Evolutionary conservation across 257 asterid genomes (phyloP), one percentile per base, ranked within the genome.

Genomic region (Asclepias syriaca): DNA sequence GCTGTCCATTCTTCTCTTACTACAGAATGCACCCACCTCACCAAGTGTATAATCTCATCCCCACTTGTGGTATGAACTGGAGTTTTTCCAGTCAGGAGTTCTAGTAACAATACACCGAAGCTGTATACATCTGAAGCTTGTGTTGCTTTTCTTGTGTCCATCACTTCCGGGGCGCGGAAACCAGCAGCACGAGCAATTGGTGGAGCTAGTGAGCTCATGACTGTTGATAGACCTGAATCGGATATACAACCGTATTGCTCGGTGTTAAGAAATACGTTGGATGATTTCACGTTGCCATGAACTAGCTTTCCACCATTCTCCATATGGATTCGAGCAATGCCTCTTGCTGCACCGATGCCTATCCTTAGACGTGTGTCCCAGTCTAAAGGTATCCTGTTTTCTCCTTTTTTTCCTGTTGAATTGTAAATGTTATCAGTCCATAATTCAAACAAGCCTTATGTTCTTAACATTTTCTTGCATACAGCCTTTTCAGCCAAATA

Each of bases 1-100:
- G 89, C 97, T 0, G 96, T 89, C 97, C 97, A 91, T 82, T 91
- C 97, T 77, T 91, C 97, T 16, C 97, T 74, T 14, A 91, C 97
- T 0, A 91, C 96, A 1, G 96, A 91, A 72, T 91, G 96, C 71
- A 91, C 96, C 97, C 97, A 91, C 50, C 95, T 75, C 7, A 91
- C 97, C 72, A 91, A 75, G 71, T 86, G 86, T 67, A 91, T 71
- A 66, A 89, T 75, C 80, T 89, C 97, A 37, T 87, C 91, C 7
- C 94, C 89, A 0, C 82, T 77, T 0, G 86, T 83, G 6, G 91
- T 82, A 16, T 89, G 94, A 71, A 91, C 81, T 1, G 97, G 94
- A 46, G 91, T 76, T 72, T 89, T 89, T 2, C 87, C 96, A 0
- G 97, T 91, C 57, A 91, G 89, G 9, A 91, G 88, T 65, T 91